These are phyloP conservation scores for Penicillium glabrum DNA, from an alignment of 2,329 filamentous ascomycete species.

Conservation along the genomic window DNA sequence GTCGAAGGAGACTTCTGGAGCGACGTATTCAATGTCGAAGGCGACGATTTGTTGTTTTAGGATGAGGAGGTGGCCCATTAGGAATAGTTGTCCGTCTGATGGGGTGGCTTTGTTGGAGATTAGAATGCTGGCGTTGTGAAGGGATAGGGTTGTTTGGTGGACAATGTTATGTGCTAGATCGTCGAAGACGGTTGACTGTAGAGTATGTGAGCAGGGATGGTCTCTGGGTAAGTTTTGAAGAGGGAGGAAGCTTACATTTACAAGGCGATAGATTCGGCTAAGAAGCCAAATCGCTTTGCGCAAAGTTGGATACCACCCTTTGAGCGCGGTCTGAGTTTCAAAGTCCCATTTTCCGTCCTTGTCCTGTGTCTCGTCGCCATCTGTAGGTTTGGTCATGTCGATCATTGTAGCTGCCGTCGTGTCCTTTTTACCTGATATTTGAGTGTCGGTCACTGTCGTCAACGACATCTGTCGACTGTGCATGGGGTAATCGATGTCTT, in stretches of 20 bases:
- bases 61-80: conserved; percentile 90
- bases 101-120: conserved; percentile 63
- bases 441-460: conserved; percentile 45
- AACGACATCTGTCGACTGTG: conserved; percentile 47
- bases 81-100: conserved; percentile 82
- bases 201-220: conserved; percentile 13
- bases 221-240: background rate
- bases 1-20: conserved; percentile 65
- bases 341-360: conserved; percentile 53
- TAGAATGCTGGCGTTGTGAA: conserved; percentile 72
- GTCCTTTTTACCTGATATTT: conserved; percentile 55
- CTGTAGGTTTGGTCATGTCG: conserved; percentile 49
- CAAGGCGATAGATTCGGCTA: conserved; percentile 67
- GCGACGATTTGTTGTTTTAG: conserved; percentile 95
- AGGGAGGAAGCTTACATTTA: conserved; percentile 52
- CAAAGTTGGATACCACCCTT: conserved; percentile 66
- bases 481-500: conserved; percentile 65
- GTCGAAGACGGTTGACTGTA: conserved; percentile 65
- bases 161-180: conserved; percentile 79
- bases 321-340: conserved; percentile 57
- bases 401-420: conserved; percentile 41
- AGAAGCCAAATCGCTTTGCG: conserved; percentile 68
- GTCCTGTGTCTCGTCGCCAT: conserved; percentile 52
- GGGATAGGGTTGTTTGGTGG: conserved; percentile 80
- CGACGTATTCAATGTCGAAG: conserved; percentile 82